Percentiles rank a stretch among this genome's conserved stretches.
Evolutionary conservation across 1,139 yeast genomes (phyloP).

Genomic region (Protomyces macrosporus): DNA sequence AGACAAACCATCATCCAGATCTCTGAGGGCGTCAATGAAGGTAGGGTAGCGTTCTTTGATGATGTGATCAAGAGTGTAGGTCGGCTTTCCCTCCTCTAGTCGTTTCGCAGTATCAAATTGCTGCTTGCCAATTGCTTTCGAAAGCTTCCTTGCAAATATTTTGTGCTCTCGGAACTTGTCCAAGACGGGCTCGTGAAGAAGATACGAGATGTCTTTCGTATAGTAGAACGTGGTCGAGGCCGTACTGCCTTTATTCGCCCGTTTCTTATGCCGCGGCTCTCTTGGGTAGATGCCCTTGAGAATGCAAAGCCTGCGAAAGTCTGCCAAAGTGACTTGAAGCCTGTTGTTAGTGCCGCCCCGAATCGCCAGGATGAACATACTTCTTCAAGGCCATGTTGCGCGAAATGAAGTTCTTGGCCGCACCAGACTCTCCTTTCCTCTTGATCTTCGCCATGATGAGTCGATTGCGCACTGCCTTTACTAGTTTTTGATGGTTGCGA

Average conservation of each 20-base stretch:
- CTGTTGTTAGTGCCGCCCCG: neutral
- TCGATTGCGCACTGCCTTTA: neutral
- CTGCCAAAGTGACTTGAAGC: slow-evolving; percentile 90
- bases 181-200: slow-evolving; percentile 91
- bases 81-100: slow-evolving; percentile 73
- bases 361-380: slow-evolving; percentile 31
- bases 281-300: slow-evolving; percentile 89
- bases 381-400: slow-evolving; percentile 93
- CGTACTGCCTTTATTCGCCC: slow-evolving; percentile 94
- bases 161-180: slow-evolving; percentile 92
- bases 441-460: slow-evolving; percentile 27
- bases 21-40: slow-evolving; percentile 85
- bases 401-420: slow-evolving; percentile 86
- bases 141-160: slow-evolving; percentile 84
- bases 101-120: slow-evolving; percentile 84
- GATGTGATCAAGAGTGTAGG: slow-evolving; percentile 79
- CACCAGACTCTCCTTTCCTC: slow-evolving; percentile 53
- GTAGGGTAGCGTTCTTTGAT: slow-evolving; percentile 95
- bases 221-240: slow-evolving; percentile 95
- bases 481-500: neutral
- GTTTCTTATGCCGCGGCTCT: slow-evolving; percentile 92
- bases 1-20: slow-evolving; percentile 88
- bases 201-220: slow-evolving; percentile 86
- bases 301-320: slow-evolving; percentile 76
- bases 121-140: slow-evolving; percentile 85